Evolutionary conservation across 805 yeast genomes (phyloP).

Genomic region (Priceomyces fermenticarens): DNA sequence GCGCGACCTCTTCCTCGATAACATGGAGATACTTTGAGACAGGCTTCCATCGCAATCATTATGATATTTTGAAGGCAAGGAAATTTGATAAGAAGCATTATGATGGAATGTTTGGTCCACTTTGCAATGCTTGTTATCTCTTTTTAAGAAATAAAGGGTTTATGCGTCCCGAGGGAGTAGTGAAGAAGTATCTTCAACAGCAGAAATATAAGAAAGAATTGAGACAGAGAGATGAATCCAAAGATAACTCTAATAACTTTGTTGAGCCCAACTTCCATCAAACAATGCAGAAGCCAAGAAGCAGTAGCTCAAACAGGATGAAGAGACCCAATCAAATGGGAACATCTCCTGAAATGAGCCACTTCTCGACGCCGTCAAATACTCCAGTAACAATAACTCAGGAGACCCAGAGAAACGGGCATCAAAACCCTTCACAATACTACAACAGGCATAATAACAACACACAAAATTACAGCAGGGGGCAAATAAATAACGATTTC

Average conservation of each 20-base stretch:
- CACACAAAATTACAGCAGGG: constrained; percentile 20
- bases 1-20: constrained; percentile 36
- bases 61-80: constrained; percentile 34
- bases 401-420: constrained; percentile 21
- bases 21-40: constrained; percentile 46
- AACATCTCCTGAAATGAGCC: constrained; percentile 26
- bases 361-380: constrained; percentile 34
- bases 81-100: constrained; percentile 38
- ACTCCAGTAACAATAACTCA: constrained; percentile 38
- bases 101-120: constrained; percentile 47
- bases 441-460: constrained; percentile 3
- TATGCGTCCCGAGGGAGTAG: constrained; percentile 46
- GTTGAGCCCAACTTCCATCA: constrained; percentile 1
- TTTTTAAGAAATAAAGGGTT: constrained; percentile 42
- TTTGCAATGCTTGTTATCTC: constrained; percentile 45
- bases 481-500: constrained; percentile 23
- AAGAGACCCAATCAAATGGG: constrained; percentile 15
- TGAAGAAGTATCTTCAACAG: constrained; percentile 43
- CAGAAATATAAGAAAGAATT: constrained; percentile 39
- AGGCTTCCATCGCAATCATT: constrained; percentile 34
- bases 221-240: constrained; percentile 25
- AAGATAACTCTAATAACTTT: constrained; percentile 4
- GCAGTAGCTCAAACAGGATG: constrained; percentile 12
- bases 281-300: constrained; percentile 6
- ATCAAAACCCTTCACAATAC: background rate